Evolutionary conservation across 371 early-diverging fungal species (phyloP).

Genomic region (Mucor indicus): DNA sequence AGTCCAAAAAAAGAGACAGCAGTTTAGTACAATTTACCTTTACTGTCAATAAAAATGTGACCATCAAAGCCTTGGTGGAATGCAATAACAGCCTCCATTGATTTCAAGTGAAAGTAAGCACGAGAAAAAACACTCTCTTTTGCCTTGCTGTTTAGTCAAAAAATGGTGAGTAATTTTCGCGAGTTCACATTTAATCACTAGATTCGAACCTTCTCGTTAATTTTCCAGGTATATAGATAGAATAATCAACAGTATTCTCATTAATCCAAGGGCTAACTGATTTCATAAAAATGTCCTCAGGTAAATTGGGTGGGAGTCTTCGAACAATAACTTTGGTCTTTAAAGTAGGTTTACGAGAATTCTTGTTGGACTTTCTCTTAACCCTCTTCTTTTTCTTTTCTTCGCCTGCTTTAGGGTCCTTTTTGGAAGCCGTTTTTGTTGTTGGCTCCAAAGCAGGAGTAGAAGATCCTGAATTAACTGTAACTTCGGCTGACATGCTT

Average conservation of each 20-base stretch:
- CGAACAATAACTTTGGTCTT: constrained; percentile 79
- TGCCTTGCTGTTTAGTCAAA: constrained; percentile 58
- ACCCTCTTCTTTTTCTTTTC: constrained; percentile 27
- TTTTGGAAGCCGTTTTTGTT: too few species aligned
- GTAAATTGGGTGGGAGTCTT: constrained; percentile 76
- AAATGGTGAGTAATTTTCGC: too few species aligned
- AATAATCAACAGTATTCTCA: constrained; percentile 53
- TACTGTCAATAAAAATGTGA: constrained; percentile 71
- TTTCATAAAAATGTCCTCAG: constrained; percentile 66
- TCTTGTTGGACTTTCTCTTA: constrained; percentile 33
- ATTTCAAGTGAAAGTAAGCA: constrained; percentile 77
- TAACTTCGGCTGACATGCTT: background rate
- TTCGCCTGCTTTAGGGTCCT: constrained; percentile 4
- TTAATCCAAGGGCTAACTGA: constrained; percentile 58
- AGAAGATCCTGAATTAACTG: background rate
- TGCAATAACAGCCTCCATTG: constrained; percentile 60
- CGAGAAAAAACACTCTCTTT: constrained; percentile 72
- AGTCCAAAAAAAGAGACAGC: background rate
- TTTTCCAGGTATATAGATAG: constrained; percentile 68
- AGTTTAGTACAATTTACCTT: constrained; percentile 41
- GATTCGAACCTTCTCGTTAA: constrained; percentile 4
- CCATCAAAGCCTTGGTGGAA: constrained; percentile 79
- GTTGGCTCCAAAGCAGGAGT: background rate
- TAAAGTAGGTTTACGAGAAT: constrained; percentile 19
- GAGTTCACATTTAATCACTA: background rate